Percentiles rank a stretch among this genome's conserved stretches.
phyloP scores from a whole-genome alignment of 2,329 filamentous ascomycete genomes.

The Emergomyces pasteurianus region DNA sequence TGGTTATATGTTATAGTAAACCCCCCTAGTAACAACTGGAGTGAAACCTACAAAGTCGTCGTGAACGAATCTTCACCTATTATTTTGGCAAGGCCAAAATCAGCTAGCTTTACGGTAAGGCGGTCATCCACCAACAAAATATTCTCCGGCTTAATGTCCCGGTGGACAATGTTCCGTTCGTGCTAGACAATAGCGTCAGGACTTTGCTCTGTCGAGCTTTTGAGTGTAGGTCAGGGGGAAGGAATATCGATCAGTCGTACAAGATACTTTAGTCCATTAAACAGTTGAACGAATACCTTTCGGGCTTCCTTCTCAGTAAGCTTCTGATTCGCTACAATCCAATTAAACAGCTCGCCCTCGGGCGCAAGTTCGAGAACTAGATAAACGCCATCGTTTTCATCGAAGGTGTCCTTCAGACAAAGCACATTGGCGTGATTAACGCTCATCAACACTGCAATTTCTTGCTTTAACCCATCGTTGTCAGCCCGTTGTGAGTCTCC shows the following conservation, averaged over 20 bases:
- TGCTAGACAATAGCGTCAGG: slow-evolving; percentile 42
- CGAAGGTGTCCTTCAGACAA: slow-evolving; percentile 89
- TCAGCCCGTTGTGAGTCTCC: slow-evolving; percentile 75
- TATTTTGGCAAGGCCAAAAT: slow-evolving; percentile 96
- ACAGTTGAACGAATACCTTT: slow-evolving; percentile 80
- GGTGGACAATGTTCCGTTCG: slow-evolving; percentile 91
- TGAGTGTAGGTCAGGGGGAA: not conserved
- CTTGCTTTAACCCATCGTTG: slow-evolving; percentile 78
- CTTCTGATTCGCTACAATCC: slow-evolving; percentile 83
- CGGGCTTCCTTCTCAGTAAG: slow-evolving; percentile 72
- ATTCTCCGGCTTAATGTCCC: slow-evolving; percentile 96
- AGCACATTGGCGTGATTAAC: slow-evolving; percentile 89
- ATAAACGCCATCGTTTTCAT: slow-evolving; percentile 82
- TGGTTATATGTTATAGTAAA: too few species aligned
- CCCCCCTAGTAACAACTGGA: not conserved
- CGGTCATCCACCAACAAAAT: slow-evolving; percentile 80
- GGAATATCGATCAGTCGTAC: slow-evolving; percentile 41
- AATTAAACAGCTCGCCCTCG: slow-evolving; percentile 92
- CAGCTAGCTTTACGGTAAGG: slow-evolving; percentile 78
- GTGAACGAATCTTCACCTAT: slow-evolving; percentile 98
- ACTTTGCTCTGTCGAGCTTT: too few species aligned
- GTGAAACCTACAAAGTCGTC: slow-evolving; percentile 60
- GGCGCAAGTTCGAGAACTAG: slow-evolving; percentile 80
- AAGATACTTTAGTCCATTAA: slow-evolving; percentile 88
- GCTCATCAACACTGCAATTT: slow-evolving; percentile 94